These are phyloP conservation scores for Alternaria arborescens DNA, from an alignment of 2,329 filamentous ascomycete species.

Conservation along the genomic window DNA sequence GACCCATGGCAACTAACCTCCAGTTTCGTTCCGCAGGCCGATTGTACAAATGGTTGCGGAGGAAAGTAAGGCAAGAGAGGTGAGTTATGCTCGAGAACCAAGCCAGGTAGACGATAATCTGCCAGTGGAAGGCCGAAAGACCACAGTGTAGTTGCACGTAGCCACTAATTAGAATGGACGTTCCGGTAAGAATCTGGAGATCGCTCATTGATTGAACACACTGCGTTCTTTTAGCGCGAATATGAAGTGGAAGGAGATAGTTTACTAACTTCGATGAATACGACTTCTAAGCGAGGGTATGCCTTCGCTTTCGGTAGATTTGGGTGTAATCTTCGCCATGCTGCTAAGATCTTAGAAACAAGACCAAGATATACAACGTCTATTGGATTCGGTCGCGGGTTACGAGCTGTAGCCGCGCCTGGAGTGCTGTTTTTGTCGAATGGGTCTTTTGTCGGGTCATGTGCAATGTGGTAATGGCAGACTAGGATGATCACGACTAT, in stretches of 20 bases:
- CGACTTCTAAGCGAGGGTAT: not conserved
- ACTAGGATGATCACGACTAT: no score
- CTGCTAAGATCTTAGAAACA: no score
- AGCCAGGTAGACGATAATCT: not conserved
- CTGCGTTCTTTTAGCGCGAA: not conserved
- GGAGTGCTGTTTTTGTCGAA: no score
- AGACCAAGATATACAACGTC: no score
- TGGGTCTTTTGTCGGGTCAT: no score
- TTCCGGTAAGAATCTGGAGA: not conserved
- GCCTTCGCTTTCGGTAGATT: not conserved
- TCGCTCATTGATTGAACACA: not conserved
- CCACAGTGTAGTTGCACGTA: not conserved
- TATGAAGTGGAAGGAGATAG: no score
- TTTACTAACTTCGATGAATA: no score
- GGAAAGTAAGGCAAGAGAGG: not conserved
- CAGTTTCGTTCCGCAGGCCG: not conserved
- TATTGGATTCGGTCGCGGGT: no score
- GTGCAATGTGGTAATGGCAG: no score
- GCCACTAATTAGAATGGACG: not conserved
- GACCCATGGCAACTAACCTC: not conserved
- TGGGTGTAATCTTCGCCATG: no score
- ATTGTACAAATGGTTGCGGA: not conserved
- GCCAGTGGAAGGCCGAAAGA: not conserved
- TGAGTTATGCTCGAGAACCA: not conserved
- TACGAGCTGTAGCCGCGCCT: no score